A percentile compares a stretch with the other conserved stretches of the same genome.
Conservation (phyloP, 495 filamentous ascomycete genomes). For the Annulohypoxylon maeteangense region DNA sequence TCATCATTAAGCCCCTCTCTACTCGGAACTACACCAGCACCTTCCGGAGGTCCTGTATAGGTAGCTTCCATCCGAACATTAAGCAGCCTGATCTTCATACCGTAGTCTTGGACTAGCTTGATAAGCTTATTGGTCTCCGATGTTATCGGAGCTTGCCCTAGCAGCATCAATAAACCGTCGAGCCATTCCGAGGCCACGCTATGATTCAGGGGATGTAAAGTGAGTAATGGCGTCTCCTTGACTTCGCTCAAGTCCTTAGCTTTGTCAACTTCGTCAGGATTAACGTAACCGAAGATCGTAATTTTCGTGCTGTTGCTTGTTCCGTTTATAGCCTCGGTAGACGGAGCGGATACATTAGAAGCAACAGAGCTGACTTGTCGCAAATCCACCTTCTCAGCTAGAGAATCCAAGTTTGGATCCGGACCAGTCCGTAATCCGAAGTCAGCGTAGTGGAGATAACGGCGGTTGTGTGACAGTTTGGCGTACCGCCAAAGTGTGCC, state of each 20-base stretch:
- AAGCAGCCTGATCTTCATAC: conserved; percentile 89
- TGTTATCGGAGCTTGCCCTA: conserved; percentile 97
- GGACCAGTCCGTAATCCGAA: conserved; percentile 73
- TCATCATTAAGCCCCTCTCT: conserved; percentile 73
- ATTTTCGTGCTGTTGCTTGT: conserved; percentile 79
- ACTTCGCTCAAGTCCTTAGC: conserved; percentile 50
- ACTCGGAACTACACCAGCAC: conserved; percentile 64
- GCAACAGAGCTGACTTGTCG: conserved; percentile 90
- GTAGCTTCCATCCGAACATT: conserved; percentile 90
- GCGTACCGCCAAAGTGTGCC: conserved; percentile 77
- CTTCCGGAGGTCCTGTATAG: conserved; percentile 63
- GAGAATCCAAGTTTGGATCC: conserved; percentile 76
- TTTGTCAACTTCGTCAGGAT: conserved; percentile 46
- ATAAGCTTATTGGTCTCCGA: conserved; percentile 91
- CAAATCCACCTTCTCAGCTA: conserved; percentile 89
- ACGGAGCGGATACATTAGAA: conserved; percentile 81
- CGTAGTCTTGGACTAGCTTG: conserved; percentile 85
- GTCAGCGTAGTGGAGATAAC: conserved; percentile 91
- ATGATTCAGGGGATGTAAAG: conserved; percentile 82
- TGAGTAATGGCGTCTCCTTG: conserved; percentile 72
- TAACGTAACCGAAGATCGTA: conserved; percentile 82
- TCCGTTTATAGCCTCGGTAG: conserved; percentile 60
- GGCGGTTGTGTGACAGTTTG: conserved; percentile 89
- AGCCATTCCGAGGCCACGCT: conserved; percentile 94
- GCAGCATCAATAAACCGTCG: conserved; percentile 92